Conservation (phyloP, 2,329 filamentous ascomycete species). For the Penicillium sp. region DNA sequence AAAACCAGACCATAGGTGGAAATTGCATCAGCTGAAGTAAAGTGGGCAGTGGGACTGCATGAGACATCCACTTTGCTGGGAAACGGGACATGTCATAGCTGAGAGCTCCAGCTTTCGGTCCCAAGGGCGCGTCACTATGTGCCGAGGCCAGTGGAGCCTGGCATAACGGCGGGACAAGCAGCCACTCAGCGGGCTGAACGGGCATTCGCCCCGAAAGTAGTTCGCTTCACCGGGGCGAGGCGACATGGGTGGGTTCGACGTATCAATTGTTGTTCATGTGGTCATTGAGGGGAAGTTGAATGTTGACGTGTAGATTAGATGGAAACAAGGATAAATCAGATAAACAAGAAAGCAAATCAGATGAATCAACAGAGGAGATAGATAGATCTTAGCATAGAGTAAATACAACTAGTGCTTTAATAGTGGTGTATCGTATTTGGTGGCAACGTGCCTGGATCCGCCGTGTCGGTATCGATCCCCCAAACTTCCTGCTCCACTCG, state of each 20-base stretch:
- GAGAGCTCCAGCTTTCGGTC: slow-evolving; percentile 15
- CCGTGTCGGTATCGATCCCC: slow-evolving; percentile 16
- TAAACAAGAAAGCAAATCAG: background rate
- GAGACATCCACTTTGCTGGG: slow-evolving; percentile 5
- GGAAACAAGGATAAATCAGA: no score
- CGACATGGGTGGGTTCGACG: slow-evolving; percentile 11
- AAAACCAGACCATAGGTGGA: background rate
- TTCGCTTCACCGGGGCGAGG: slow-evolving; percentile 16
- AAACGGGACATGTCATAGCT: slow-evolving; percentile 11
- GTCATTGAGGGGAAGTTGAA: background rate
- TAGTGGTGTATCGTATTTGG: background rate
- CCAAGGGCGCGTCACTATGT: slow-evolving; percentile 17
- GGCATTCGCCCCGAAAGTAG: slow-evolving; percentile 3
- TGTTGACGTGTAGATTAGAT: no score
- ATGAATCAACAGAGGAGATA: background rate
- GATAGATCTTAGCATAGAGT: background rate
- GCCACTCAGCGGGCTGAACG: slow-evolving; percentile 12
- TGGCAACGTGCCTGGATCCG: slow-evolving; percentile 13
- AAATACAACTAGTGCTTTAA: background rate
- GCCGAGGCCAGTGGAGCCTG: slow-evolving; percentile 17
- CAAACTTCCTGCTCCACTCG: slow-evolving; percentile 16
- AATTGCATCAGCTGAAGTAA: slow-evolving; percentile 1
- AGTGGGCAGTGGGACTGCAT: slow-evolving; percentile 4
- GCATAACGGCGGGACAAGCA: slow-evolving; percentile 13
- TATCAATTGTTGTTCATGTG: slow-evolving; percentile 12